Evolutionary conservation across 306 rosid genomes (phyloP), one percentile per base, ranked within the genome.

Genomic region (peach (Prunus persica)): DNA sequence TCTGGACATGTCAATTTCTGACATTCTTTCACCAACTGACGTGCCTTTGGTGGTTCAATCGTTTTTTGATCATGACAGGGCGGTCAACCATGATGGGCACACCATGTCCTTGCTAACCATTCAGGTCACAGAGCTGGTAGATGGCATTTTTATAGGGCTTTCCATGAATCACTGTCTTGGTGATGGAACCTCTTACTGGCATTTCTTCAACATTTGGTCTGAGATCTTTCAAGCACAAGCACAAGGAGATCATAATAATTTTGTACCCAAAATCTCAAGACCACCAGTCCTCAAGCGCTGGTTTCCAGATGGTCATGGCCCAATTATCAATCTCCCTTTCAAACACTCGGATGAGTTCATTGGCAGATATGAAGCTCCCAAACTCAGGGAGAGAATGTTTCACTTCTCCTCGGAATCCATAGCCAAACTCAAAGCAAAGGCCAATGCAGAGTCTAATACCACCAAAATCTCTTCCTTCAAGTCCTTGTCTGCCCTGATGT

Each of bases 81-180:
- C 86, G 0, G 54, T 87, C 64, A 88, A 81, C 84, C 86, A 88
- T 60, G 97, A 91, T 2, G 96, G 89, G 0, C 97, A 91, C 78
- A 76, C 81, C 56, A 6, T 67, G 84, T 74, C 95, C 16, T 52
- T 91, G 73, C 67, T 93, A 1, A 61, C 96, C 2, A 43, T 86
- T 60, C 84, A 93, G 64, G 87, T 89, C 46, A 89, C 93, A 0
- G 91, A 93, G 27, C 46, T 91, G 3, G 4, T 65, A 0, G 96
- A 91, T 57, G 97, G 91, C 8, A 76, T 91, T 60, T 89, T 89
- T 87, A 79, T 93, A 1, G 98, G 92, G 2, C 86, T 89, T 61
- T 91, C 96, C 58, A 66, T 88, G 74, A 88, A 85, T 65, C 97
- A 91, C n/a, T 0, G 0, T 14, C 3, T 89, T 3, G 89, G 8